Percentiles rank a stretch among this genome's conserved stretches.
phyloP scores from a whole-genome alignment of 2,329 filamentous ascomycete genomes.

The Penicillium rolfsii region DNA sequence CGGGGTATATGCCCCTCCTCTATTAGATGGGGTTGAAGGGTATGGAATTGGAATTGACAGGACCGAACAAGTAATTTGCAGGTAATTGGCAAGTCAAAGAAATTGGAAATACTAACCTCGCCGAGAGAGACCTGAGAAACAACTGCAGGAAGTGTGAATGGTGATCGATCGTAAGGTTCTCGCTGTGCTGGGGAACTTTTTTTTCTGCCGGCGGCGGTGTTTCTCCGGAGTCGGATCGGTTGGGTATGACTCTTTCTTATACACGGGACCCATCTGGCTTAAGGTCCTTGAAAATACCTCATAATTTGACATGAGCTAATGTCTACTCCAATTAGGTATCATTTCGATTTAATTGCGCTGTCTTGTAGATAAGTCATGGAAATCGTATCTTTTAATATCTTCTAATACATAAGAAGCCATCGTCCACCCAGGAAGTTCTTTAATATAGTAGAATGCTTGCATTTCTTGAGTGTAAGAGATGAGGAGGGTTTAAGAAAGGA shows the following conservation, averaged over 20 bases:
- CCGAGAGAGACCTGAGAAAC: slow-evolving; percentile 29
- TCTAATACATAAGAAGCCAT: too few species aligned
- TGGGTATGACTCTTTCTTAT: slow-evolving; percentile 6
- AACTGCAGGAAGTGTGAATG: slow-evolving; percentile 25
- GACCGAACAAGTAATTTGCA: background rate
- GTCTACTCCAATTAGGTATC: too few species aligned
- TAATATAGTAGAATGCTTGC: too few species aligned
- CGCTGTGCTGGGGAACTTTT: slow-evolving; percentile 24
- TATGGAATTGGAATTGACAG: slow-evolving; percentile 6
- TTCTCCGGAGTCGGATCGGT: slow-evolving; percentile 26
- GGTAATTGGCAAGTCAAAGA: background rate
- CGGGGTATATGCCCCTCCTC: slow-evolving; percentile 29
- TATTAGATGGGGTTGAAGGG: background rate
- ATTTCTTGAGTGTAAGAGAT: too few species aligned
- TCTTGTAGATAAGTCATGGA: too few species aligned
- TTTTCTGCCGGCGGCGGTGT: slow-evolving; percentile 31
- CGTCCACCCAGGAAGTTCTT: too few species aligned
- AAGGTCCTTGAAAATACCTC: too few species aligned
- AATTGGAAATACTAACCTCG: slow-evolving; percentile 23
- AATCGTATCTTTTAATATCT: too few species aligned
- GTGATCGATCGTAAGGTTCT: slow-evolving; percentile 12
- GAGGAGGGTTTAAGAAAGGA: too few species aligned
- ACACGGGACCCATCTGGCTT: too few species aligned
- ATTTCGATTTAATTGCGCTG: too few species aligned
- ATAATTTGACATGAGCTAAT: too few species aligned